These are phyloP conservation scores for Castanospermum australe DNA, from an alignment of 306 rosid species.

Conservation along the genomic window DNA sequence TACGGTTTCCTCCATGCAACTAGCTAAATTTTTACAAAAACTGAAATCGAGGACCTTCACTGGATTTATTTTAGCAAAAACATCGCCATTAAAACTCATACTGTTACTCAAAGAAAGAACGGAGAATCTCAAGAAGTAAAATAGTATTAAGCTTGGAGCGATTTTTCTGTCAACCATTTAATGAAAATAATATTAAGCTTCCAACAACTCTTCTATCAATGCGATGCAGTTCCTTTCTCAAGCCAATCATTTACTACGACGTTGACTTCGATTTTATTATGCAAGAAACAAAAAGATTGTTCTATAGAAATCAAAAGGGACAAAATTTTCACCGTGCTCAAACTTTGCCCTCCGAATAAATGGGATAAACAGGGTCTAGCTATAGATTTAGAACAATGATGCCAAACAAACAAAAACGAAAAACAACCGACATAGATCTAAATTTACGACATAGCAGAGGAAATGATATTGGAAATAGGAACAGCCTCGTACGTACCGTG, in stretches of 20 bases:
- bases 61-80: too few relatives aligned
- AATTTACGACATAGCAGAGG: not conserved
- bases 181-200: not conserved
- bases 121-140: not conserved
- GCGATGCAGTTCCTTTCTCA: not conserved
- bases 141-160: not conserved
- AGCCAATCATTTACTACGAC: not conserved
- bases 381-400: not conserved
- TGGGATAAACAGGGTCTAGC: conserved; percentile 14
- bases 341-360: not conserved
- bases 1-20: not conserved
- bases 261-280: not conserved
- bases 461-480: not conserved
- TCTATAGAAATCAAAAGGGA: not conserved
- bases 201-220: not conserved
- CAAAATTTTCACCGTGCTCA: not conserved
- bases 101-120: too few relatives aligned
- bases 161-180: not conserved
- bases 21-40: not conserved
- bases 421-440: conserved; percentile 20
- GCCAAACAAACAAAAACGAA: conserved; percentile 4
- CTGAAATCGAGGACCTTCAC: not conserved
- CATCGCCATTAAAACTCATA: too few relatives aligned
- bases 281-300: too few relatives aligned
- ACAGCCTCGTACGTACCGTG: conserved; percentile 59